These are phyloP conservation scores for Tolypocladium inflatum DNA, from an alignment of 2,329 filamentous ascomycete species.

Conservation along the genomic window DNA sequence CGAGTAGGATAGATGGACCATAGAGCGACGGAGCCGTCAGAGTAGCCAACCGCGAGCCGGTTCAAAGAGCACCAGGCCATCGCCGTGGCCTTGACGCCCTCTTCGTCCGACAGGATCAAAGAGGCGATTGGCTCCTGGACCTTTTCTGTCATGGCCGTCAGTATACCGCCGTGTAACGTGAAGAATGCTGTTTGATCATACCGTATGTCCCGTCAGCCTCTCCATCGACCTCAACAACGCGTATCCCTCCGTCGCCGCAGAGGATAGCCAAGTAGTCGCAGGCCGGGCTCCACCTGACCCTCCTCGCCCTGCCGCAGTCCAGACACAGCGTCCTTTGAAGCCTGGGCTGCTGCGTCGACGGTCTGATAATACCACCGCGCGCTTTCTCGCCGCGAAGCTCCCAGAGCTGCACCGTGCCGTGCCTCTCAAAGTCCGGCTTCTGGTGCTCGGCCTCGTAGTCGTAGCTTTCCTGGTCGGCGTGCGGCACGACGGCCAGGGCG, in stretches of 20 bases:
- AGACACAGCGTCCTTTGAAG: constrained; percentile 36
- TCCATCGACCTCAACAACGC: constrained; percentile 29
- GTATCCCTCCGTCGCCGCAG: constrained; percentile 40
- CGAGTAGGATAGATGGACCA: constrained; percentile 44
- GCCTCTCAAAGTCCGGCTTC: constrained; percentile 26
- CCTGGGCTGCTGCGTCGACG: constrained; percentile 24
- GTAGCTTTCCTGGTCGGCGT: constrained; percentile 37
- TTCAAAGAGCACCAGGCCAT: constrained; percentile 48
- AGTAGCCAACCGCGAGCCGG: constrained; percentile 44
- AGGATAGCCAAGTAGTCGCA: constrained; percentile 38
- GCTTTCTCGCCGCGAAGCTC: constrained; percentile 26
- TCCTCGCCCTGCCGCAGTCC: constrained; percentile 38
- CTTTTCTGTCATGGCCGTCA: constrained; percentile 28
- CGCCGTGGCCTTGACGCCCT: constrained; percentile 37
- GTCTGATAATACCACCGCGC: constrained; percentile 20
- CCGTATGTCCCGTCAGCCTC: constrained; percentile 28
- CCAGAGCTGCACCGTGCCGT: constrained; percentile 45
- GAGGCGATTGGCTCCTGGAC: constrained; percentile 33
- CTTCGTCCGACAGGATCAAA: constrained; percentile 35
- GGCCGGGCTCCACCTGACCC: constrained; percentile 45
- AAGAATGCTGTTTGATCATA: constrained; percentile 14
- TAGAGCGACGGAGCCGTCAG: constrained; percentile 44
- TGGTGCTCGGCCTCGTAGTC: constrained; percentile 26
- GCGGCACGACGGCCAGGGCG: constrained; percentile 41
- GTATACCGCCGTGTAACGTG: background rate